Conservation (phyloP, 352 stramenopile species). For the Achlya hypogyna region DNA sequence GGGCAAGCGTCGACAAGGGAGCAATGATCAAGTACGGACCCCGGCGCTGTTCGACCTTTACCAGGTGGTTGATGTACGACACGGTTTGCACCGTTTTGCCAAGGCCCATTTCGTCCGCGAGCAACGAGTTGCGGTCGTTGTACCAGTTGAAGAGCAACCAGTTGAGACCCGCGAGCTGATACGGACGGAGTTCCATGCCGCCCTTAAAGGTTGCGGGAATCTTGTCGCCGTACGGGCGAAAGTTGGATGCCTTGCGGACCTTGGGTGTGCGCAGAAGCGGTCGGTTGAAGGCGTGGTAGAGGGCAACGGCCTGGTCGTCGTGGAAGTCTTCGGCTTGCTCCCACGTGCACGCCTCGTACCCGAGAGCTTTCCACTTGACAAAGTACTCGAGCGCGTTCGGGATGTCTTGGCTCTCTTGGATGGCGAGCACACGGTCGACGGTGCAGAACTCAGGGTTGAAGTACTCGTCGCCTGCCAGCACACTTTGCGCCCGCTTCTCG, state of each 20-base stretch:
- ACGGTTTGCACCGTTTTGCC: constrained; percentile 95
- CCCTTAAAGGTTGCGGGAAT: constrained; percentile 53
- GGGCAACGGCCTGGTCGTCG: constrained; percentile 64
- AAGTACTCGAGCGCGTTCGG: constrained; percentile 88
- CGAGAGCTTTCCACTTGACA: constrained; percentile 97
- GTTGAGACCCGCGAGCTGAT: constrained; percentile 98
- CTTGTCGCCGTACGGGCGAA: constrained; percentile 56
- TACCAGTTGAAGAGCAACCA: constrained; percentile 99
- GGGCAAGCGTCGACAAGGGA: constrained; percentile 94
- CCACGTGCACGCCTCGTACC: constrained; percentile 98
- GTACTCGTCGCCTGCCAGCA: constrained; percentile 80
- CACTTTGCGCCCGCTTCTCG: constrained; percentile 50
- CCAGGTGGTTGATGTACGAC: constrained; percentile 93
- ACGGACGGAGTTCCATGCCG: constrained; percentile 90
- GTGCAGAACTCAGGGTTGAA: constrained; percentile 86
- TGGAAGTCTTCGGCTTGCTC: constrained; percentile 95
- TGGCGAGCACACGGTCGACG: constrained; percentile 84
- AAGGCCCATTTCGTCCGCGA: constrained; percentile 99
- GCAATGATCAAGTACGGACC: constrained; percentile 97
- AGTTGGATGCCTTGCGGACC: constrained; percentile 45
- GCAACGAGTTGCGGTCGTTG: constrained; percentile 94
- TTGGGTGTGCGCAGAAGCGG: constrained; percentile 21
- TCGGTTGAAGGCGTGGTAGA: constrained; percentile 62
- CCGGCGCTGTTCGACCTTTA: constrained; percentile 87
- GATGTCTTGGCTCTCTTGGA: constrained; percentile 49